phyloP scores from a whole-genome alignment of 1,284 basidiomycete genomes.

The Apiotrichum porosum region DNA sequence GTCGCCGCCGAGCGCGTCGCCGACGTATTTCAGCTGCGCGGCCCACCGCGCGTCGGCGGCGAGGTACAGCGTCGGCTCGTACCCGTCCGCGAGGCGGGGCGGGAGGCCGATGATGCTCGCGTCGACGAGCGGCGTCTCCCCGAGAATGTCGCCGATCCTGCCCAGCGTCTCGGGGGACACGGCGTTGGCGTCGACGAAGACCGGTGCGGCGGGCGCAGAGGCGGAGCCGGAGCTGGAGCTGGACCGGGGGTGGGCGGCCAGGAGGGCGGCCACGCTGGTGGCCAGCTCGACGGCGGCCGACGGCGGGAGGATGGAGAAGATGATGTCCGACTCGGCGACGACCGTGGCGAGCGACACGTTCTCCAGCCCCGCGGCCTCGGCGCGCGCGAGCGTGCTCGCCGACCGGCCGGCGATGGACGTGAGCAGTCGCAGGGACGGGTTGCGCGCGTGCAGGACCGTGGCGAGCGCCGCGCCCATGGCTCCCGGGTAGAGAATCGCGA shows the following conservation, averaged over 20 bases:
- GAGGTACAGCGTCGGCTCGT: conserved; percentile 18
- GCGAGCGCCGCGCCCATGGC: conserved; percentile 23
- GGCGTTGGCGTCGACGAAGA: conserved; percentile 24
- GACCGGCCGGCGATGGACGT: conserved; percentile 13
- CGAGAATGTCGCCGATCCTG: conserved; percentile 5
- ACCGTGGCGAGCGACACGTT: conserved; percentile 8
- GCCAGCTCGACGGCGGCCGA: conserved; percentile 15
- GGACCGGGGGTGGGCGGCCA: background rate
- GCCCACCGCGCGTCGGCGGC: conserved; percentile 1
- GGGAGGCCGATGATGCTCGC: conserved; percentile 20
- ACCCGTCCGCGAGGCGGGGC: background rate
- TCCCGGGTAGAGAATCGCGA: conserved; percentile 22
- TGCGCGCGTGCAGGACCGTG: conserved; percentile 7
- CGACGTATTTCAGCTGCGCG: background rate
- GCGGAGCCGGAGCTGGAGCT: too few species aligned
- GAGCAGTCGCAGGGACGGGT: conserved; percentile 12
- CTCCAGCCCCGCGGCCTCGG: conserved; percentile 4
- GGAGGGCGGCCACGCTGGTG: background rate
- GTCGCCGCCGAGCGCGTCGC: background rate
- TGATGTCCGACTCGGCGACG: conserved; percentile 11
- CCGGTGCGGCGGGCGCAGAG: too few species aligned
- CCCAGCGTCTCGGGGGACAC: conserved; percentile 11
- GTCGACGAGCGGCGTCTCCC: conserved; percentile 13
- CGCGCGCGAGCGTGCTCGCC: background rate
- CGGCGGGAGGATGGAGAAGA: conserved; percentile 21